A percentile compares a stretch with the other conserved stretches of the same genome.
These are phyloP conservation scores for Malus sylvestris DNA, from an alignment of 306 rosid genomes.

Conservation along the genomic window DNA sequence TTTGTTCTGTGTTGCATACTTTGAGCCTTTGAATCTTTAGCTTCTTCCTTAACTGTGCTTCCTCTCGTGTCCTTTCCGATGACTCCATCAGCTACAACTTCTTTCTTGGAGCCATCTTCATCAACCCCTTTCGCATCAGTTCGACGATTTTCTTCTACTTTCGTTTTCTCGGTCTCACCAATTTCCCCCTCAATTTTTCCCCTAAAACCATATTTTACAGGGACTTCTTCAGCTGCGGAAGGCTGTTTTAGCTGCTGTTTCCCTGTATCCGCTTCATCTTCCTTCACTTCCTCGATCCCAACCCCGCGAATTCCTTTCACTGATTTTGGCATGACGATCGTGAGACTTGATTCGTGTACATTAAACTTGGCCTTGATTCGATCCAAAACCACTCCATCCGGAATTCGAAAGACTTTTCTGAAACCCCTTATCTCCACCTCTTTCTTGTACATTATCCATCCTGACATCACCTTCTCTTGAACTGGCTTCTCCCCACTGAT, in stretches of 20 bases:
- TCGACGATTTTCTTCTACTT: neutral
- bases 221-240: neutral
- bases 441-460: constrained; percentile 50
- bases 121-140: neutral
- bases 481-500: constrained; percentile 53
- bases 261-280: constrained; percentile 22
- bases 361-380: constrained; percentile 55
- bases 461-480: constrained; percentile 53
- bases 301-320: constrained; percentile 42
- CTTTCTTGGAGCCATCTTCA: neutral
- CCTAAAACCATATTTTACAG: neutral
- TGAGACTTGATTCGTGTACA: constrained; percentile 43
- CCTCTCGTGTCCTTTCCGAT: neutral
- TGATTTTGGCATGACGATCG: constrained; percentile 52
- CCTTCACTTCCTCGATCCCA: constrained; percentile 48
- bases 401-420: constrained; percentile 53
- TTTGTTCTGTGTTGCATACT: neutral
- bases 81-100: neutral
- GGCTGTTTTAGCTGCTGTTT: neutral
- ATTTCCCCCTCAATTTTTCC: neutral
- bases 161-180: neutral
- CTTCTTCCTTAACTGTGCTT: constrained; percentile 10
- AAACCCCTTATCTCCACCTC: constrained; percentile 44
- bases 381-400: constrained; percentile 54
- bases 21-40: neutral